These are phyloP conservation scores for Hirschfeldia incana DNA, from an alignment of 345 rosid species.

Conservation along the genomic window DNA sequence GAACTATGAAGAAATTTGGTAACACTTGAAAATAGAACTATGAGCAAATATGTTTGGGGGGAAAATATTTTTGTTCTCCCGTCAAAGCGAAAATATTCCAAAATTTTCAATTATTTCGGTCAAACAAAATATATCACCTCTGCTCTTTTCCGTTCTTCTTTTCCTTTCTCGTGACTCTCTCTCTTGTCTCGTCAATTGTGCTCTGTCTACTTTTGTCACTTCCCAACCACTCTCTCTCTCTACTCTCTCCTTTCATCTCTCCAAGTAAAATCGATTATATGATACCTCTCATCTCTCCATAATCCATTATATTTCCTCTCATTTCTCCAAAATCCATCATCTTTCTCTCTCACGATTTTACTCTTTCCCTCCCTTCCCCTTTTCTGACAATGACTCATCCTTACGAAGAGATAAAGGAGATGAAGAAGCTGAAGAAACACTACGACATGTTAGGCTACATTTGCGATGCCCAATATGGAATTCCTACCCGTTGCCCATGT, in stretches of 20 bases:
- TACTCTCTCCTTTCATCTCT: neutral
- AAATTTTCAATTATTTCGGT: neutral
- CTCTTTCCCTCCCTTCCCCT: neutral
- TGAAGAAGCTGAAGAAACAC: no score
- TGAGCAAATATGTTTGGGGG: neutral
- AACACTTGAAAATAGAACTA: neutral
- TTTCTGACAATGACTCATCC: neutral
- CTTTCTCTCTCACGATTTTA: no score
- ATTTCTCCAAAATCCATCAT: no score
- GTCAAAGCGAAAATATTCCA: neutral
- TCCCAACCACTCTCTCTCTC: neutral
- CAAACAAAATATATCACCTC: neutral
- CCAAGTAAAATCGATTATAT: no score
- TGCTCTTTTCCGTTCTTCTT: no score
- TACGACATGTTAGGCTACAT: no score
- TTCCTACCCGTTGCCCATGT: no score
- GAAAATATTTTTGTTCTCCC: no score
- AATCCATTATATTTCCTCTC: no score
- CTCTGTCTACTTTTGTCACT: neutral
- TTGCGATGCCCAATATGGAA: no score
- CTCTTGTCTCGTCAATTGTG: neutral
- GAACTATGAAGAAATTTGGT: neutral
- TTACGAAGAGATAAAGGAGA: no score
- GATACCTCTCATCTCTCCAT: no score
- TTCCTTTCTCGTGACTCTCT: neutral